phyloP scores from a whole-genome alignment of 768 basidiomycete genomes.

The Melanogaster broomeanus region DNA sequence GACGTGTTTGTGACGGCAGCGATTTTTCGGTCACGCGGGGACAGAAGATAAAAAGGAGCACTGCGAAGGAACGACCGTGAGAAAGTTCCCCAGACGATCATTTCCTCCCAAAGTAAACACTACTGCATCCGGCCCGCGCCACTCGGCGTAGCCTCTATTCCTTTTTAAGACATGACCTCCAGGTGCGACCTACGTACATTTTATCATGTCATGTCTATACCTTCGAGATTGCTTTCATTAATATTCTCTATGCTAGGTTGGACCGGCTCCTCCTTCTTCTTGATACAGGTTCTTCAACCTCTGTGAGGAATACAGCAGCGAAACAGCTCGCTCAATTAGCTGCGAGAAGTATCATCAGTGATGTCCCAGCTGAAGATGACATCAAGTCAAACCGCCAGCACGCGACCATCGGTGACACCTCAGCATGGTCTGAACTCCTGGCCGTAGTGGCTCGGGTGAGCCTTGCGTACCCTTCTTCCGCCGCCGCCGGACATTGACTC shows the following conservation, averaged over 20 bases:
- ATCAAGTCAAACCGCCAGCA: constrained; percentile 62
- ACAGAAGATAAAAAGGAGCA: constrained; percentile 66
- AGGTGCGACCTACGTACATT: constrained; percentile 47
- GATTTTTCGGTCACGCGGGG: constrained; percentile 42
- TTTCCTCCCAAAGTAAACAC: constrained; percentile 45
- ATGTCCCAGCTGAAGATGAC: constrained; percentile 81
- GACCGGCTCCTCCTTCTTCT: constrained; percentile 96
- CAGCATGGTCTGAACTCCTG: constrained; percentile 90
- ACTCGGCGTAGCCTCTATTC: constrained; percentile 54
- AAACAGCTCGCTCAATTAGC: constrained; percentile 95
- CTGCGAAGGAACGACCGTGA: constrained; percentile 42
- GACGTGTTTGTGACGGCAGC: constrained; percentile 37
- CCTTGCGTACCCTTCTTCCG: background rate
- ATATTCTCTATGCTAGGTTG: constrained; percentile 54
- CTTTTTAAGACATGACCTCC: constrained; percentile 71
- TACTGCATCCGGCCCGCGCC: constrained; percentile 39
- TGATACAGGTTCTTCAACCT: constrained; percentile 90
- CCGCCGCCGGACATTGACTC: background rate
- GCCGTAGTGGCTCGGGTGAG: constrained; percentile 86
- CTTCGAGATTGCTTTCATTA: background rate
- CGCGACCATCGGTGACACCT: constrained; percentile 58
- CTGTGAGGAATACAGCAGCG: constrained; percentile 92
- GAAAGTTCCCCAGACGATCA: constrained; percentile 54
- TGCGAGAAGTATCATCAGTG: constrained; percentile 78
- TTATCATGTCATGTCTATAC: too few relatives aligned